Conservation (phyloP, 2,329 filamentous ascomycete genomes). For the Elsinoe ampelina region DNA sequence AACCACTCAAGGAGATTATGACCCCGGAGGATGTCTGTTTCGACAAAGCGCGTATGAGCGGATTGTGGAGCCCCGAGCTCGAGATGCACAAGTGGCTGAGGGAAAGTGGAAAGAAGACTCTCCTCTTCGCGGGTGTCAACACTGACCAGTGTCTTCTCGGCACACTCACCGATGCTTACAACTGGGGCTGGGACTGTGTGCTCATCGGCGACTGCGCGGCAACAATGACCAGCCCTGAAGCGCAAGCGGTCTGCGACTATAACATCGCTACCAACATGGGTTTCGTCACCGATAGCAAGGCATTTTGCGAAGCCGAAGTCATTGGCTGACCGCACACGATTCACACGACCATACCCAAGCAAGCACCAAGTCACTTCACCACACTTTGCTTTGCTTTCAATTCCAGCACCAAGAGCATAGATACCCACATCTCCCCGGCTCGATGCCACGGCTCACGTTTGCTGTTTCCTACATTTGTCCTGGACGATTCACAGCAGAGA, state of each 20-base stretch:
- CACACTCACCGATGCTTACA: constrained; percentile 34
- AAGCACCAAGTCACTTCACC: neutral
- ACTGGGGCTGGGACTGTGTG: constrained; percentile 35
- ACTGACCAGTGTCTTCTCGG: constrained; percentile 37
- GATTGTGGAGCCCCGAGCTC: constrained; percentile 33
- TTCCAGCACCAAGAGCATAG: neutral
- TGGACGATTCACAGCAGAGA: neutral
- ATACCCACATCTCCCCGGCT: neutral
- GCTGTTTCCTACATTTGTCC: neutral
- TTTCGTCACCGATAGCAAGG: constrained; percentile 32
- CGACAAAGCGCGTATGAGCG: constrained; percentile 36
- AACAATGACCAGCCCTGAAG: constrained; percentile 33
- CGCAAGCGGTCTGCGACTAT: constrained; percentile 33
- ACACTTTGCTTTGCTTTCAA: neutral
- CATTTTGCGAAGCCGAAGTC: constrained; percentile 24
- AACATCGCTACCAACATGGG: constrained; percentile 37
- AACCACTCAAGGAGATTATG: constrained; percentile 30
- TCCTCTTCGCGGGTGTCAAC: constrained; percentile 35
- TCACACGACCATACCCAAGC: neutral
- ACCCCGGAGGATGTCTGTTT: constrained; percentile 34
- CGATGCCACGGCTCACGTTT: neutral
- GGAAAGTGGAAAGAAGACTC: constrained; percentile 33
- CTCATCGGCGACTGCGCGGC: constrained; percentile 34
- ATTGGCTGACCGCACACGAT: neutral
- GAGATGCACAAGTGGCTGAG: constrained; percentile 34